Evolutionary conservation across 352 stramenopile species (phyloP), one percentile per base, ranked within the genome.

Genomic region (Globisporangium canariense): DNA sequence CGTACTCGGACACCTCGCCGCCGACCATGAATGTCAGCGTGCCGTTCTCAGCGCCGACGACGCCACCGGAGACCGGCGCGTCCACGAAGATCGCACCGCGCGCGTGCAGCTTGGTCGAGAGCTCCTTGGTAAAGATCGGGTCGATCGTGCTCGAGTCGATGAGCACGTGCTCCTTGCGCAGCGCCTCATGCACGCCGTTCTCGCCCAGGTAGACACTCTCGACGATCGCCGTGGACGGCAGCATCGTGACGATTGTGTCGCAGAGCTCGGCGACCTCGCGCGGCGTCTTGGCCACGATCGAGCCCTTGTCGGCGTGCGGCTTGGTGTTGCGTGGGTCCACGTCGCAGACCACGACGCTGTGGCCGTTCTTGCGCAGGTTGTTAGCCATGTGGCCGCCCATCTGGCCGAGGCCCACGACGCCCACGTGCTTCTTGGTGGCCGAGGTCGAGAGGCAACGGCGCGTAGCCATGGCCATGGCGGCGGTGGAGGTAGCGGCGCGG

Each of bases 1-100:
- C 71, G 58, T 90, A 94, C 50, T 90, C 85, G 2, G 71, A 61
- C 14, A 60, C 55, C 43, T 78, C 70, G 55, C 88, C 90, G 49
- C 96, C 94, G 41, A 98, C 91, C 91, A 99, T 99, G 79, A 99
- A 99, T n/a, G 97, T 99, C 16, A 99, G 78, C 46, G 94, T 99
- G 30, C 79, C 96, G 64, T 97, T 95, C 70, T 96, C 82, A 5
- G 97, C 97, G n/a, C 96, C 97, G 14, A 90, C 89, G 16, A 99
- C 96, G n/a, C 96, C 96, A 34, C 97, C 97, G 59, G 93, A 98
- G 43, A 99, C 97, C 1, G 97, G 97, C 16, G 97, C 97, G 75
- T 99, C 97, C 9, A 99, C 82, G 66, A 98, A 93, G 8, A 66
- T 75, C 32, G 76, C 86, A 6, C 82, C 78, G 25, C 58, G 65